A percentile compares a stretch with the other conserved stretches of the same genome.
These are phyloP conservation scores for Hyparrhenia diplandra DNA, from an alignment of 176 grass and related monocot genomes.

Conservation along the genomic window DNA sequence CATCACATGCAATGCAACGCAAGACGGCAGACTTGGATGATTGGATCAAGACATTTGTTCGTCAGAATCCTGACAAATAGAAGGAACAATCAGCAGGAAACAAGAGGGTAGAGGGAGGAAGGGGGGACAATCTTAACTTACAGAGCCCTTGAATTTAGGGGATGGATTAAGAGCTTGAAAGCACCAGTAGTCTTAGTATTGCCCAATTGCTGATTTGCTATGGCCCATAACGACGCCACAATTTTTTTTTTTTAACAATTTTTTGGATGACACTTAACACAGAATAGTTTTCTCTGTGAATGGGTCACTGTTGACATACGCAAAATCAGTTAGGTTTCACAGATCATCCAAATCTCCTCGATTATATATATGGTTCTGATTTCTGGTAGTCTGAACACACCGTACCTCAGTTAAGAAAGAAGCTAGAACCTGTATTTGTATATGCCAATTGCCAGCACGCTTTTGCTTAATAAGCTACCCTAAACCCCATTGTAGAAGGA, in stretches of 20 bases:
- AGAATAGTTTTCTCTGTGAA: not conserved
- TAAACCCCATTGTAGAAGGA: not conserved
- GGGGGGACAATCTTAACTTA: not conserved
- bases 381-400: not conserved
- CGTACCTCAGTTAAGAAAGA: not conserved
- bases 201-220: not conserved
- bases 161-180: slow-evolving; percentile 3
- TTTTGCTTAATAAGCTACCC: not conserved
- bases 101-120: not conserved
- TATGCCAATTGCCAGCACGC: not conserved
- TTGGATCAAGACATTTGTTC: slow-evolving; percentile 10
- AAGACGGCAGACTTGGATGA: slow-evolving; percentile 8
- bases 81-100: slow-evolving; percentile 42
- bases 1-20: not conserved
- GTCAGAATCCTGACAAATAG: slow-evolving; percentile 19
- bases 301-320: not conserved
- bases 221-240: slow-evolving; percentile 17
- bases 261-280: not conserved
- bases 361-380: not conserved
- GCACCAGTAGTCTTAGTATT: not conserved
- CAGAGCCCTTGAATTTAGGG: slow-evolving; percentile 38
- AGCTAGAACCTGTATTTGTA: not conserved
- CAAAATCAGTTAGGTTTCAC: not conserved
- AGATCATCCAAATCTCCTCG: not conserved
- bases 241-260: not conserved